Evolutionary conservation across 768 basidiomycete species (phyloP).

Genomic region (Sarcodon sp.): DNA sequence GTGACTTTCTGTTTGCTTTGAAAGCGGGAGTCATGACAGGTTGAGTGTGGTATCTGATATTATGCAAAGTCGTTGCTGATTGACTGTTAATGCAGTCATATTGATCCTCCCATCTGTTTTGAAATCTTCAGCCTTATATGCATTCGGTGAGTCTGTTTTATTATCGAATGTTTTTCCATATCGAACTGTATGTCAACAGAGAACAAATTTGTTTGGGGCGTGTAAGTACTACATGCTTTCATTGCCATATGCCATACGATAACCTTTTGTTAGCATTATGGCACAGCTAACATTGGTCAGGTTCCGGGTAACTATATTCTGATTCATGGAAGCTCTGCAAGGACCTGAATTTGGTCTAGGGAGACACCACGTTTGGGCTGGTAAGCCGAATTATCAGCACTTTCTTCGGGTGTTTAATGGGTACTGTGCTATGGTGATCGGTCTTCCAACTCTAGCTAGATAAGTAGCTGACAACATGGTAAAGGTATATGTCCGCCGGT

Average conservation of each 20-base stretch:
- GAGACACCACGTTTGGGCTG: slow-evolving; percentile 62
- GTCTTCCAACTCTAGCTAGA: neutral
- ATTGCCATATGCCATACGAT: neutral
- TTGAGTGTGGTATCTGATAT: slow-evolving; percentile 12
- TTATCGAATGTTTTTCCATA: neutral
- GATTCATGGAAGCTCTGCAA: neutral
- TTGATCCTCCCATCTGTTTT: slow-evolving; percentile 50
- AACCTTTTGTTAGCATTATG: slow-evolving; percentile 40
- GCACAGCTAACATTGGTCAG: slow-evolving; percentile 59
- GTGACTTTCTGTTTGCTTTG: slow-evolving; percentile 55
- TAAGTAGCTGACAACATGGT: neutral
- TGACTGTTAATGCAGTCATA: slow-evolving; percentile 23
- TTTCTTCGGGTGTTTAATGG: slow-evolving; percentile 49
- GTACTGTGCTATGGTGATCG: slow-evolving; percentile 52
- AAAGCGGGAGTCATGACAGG: slow-evolving; percentile 59
- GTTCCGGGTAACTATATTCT: slow-evolving; percentile 25
- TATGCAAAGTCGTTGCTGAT: neutral
- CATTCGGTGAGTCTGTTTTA: slow-evolving; percentile 32
- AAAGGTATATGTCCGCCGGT: slow-evolving; percentile 58
- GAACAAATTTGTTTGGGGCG: slow-evolving; percentile 58
- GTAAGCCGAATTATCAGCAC: slow-evolving; percentile 49
- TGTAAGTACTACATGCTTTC: slow-evolving; percentile 27
- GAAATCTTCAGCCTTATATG: slow-evolving; percentile 37
- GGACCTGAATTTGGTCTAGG: slow-evolving; percentile 10
- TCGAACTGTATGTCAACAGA: slow-evolving; percentile 19